Evolutionary conservation across 495 filamentous ascomycete species (phyloP), one percentile per base, ranked within the genome.

Genomic region (Geopyxis carbonaria): DNA sequence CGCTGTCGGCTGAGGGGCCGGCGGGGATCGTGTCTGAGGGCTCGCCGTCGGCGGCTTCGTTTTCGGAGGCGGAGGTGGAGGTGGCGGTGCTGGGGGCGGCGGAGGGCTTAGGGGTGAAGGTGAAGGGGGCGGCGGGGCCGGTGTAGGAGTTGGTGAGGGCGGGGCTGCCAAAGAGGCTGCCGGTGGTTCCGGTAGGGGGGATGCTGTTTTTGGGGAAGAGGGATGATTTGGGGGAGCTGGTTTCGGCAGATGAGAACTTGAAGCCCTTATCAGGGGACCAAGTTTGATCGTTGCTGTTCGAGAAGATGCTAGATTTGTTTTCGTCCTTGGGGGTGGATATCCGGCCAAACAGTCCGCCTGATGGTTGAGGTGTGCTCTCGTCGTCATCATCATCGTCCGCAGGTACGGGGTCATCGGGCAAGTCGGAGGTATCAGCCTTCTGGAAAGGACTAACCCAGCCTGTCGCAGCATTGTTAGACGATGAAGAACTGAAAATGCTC

Each of bases 361-460:
- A 16, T 6, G 11, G 31, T 33, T 33, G n/a, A 6, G 31, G 31
- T 16, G n/a, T 16, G 5, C 5, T 5, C 31, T 7, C 16, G 15
- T 35, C 19, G 22, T 47, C 42, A 30, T 51, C 27, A 15, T 47
- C 45, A 9, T 9, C 20, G 21, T 40, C 31, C 24, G n/a, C 41
- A 8, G 29, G 20, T 5, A 43, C 43, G n/a, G 43, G 44, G 13
- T 45, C 45, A 22, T 53, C 51, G 14, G 40, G 38, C 2, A 44
- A 31, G 23, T 45, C 40, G 0, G 50, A 46, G 21, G 43, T 45
- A 15, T 39, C 38, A 10, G 25, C 5, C 4, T 45, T 38, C 13
- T 31, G 16, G 20, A 54, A 54, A 3, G 50, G 45, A 16, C 49
- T 54, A 14, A 45, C 45, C 21, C 53, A 54, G 10, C 40, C 35